Percentiles rank a stretch among this genome's conserved stretches.
phyloP scores from a whole-genome alignment of 1,139 yeast species.

The Saccharomycopsis hybrid region DNA sequence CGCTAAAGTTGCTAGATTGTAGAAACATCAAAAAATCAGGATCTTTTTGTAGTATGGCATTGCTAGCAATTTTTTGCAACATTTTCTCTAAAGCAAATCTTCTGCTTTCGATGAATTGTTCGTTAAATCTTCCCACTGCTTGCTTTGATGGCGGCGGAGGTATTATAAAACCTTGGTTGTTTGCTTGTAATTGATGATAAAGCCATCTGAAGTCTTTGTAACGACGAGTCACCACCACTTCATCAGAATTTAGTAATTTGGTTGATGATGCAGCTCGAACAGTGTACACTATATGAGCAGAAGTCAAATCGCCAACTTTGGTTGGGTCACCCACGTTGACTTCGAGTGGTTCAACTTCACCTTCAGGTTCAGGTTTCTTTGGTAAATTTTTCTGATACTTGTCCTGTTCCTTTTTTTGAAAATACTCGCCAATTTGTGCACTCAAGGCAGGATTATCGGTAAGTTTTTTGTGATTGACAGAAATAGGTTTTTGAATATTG shows the following conservation, averaged over 20 bases:
- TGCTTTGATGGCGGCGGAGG: constrained; percentile 99
- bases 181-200: constrained; percentile 77
- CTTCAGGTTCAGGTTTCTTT: constrained; percentile 22
- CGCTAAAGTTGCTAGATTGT: constrained; percentile 62
- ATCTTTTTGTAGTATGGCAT: constrained; percentile 56
- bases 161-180: constrained; percentile 83
- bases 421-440: constrained; percentile 15
- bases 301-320: constrained; percentile 85
- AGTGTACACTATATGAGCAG: constrained; percentile 83
- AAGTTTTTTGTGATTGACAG: constrained; percentile 9
- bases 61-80: constrained; percentile 63
- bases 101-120: constrained; percentile 81
- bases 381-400: constrained; percentile 19
- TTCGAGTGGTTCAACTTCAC: constrained; percentile 36
- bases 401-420: constrained; percentile 16
- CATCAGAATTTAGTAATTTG: constrained; percentile 30
- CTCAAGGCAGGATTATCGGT: constrained; percentile 13
- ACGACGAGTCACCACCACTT: constrained; percentile 58
- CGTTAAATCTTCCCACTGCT: constrained; percentile 82
- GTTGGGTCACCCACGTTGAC: constrained; percentile 86
- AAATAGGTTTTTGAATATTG: constrained; percentile 29
- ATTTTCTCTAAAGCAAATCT: constrained; percentile 82
- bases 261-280: constrained; percentile 46
- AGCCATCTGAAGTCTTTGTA: constrained; percentile 84
- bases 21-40: constrained; percentile 73